Base-by-base conservation (phyloP, 73 alveolate genomes). In the Tetrahymena malaccensis region DNA sequence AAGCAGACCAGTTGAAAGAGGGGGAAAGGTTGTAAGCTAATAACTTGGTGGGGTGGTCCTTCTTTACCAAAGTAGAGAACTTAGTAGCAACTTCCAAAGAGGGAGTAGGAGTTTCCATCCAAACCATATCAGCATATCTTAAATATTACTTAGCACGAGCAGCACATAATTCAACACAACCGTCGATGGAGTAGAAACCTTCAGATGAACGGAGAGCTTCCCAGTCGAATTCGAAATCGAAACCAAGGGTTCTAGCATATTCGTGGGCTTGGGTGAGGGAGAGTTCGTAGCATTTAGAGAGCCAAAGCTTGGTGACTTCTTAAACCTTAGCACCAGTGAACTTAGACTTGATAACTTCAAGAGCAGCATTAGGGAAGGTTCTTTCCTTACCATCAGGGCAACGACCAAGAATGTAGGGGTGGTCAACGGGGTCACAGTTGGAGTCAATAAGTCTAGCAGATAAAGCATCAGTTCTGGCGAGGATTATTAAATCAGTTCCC, bases 21-120 rank as follows among this genome's bases (percentile, higher is more conserved):
- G 99, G 99, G 84, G 99, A 98, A 93, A 97, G 97, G 97, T 98
- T 98, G 97, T 98, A 98, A 34, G 98, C 96, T 13, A 98, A 97
- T 97, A 98, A 95, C 85, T 97, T 98, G 94, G 96, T 94, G 43
- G 98, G 98, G 43, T 94, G 94, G 35, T 94, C 94, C 22, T 94
- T 94, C 85, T 97, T 97, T 35, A 98, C 96, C 31, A 97, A 98
- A 38, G 97, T 98, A 93, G 99, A 98, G 94, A 98, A 98, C 93
- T 96, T 97, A 85, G 96, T 96, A 50, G 99, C 99, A 70, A 96
- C 98, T 55, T 96, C 94, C 44, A 98, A 95, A 94, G 97, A 98
- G 84, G 99, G 99, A 93, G 97, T 98, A 94, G 98, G 98, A n/a
- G 99, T 98, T 97, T 98, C 99, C 99, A 98, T 97, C 99, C 99